Evolutionary conservation across 768 basidiomycete genomes (phyloP), one percentile per base, ranked within the genome.

Genomic region (Lactarius vividus): DNA sequence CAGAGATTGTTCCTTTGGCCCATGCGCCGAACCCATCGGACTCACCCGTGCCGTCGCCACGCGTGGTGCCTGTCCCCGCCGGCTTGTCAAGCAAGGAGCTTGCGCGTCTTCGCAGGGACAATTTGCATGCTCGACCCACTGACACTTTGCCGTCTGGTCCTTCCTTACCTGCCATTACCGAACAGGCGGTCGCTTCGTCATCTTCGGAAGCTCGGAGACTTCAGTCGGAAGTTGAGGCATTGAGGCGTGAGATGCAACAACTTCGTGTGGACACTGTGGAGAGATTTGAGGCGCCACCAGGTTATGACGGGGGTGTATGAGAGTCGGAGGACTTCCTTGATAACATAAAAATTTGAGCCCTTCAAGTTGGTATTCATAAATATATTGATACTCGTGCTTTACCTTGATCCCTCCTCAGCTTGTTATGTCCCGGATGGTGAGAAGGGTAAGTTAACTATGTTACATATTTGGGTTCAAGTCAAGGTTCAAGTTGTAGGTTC

Each of bases 221-320:
- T 20, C 52, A 58, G 20, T 59, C 57, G 28, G 76, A 76, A 66
- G 74, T 76, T 16, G 73, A 73, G 64, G 69, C 72, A 49, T 59
- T 74, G 57, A 71, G 71, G 26, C 66, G 70, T 15, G 72, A 69
- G 16, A 72, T 74, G 72, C 63, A 73, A 62, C 62, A 68, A 59
- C 60, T 75, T 26, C 72, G 69, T 23, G 57, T 49, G 35, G 35
- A 37, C 35, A 11, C 35, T 37, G 35, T 37, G 23, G 73, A 74
- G 29, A 31, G 72, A 42, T 13, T 66, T 23, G 72, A 71, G 56
- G 68, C 73, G 18, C 75, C 74, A 2, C 75, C 75, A 3, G 67
- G 63, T n/a, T 75, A 75, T 57, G 33, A 39, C 4, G 37, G 37
- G 0, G 4, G 37, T 39, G 37, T 39, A 3, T 39, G 37, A 39